Evolutionary conservation across 192 early-diverging fungal genomes (phyloP).

Genomic region (Gamsiella multidivaricata): DNA sequence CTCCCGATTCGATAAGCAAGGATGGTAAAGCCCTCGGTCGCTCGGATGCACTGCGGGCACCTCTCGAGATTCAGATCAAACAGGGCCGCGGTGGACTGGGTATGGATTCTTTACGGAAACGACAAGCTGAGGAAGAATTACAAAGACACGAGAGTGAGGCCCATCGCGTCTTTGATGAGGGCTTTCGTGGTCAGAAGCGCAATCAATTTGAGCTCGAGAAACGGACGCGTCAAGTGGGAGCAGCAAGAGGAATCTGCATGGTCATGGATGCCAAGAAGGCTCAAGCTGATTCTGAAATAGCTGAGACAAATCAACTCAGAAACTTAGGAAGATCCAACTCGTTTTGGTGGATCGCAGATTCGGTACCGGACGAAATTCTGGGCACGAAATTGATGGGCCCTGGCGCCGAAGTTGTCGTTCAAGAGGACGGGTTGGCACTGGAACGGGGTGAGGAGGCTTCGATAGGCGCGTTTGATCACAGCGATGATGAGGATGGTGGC

Average conservation of each 20-base stretch:
- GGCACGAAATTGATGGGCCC: slow-evolving; percentile 41
- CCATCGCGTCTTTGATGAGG: slow-evolving; percentile 49
- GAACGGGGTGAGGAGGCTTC: neutral
- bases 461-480: slow-evolving; percentile 10
- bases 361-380: slow-evolving; percentile 33
- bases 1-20: neutral
- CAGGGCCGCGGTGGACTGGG: slow-evolving; percentile 61
- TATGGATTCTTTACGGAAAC: slow-evolving; percentile 53
- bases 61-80: slow-evolving; percentile 36
- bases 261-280: slow-evolving; percentile 53
- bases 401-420: neutral
- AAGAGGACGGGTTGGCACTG: neutral
- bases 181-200: slow-evolving; percentile 48
- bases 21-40: neutral
- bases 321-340: slow-evolving; percentile 27
- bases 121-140: slow-evolving; percentile 48
- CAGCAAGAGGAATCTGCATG: slow-evolving; percentile 55
- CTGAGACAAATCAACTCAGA: neutral
- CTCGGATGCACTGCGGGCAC: slow-evolving; percentile 9
- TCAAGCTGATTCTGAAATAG: neutral
- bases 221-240: slow-evolving; percentile 41
- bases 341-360: slow-evolving; percentile 49
- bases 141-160: slow-evolving; percentile 20
- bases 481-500: slow-evolving; percentile 27
- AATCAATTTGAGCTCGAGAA: slow-evolving; percentile 46